Conservation (phyloP, 176 grass and related monocot species). For the Paspalum vaginatum region DNA sequence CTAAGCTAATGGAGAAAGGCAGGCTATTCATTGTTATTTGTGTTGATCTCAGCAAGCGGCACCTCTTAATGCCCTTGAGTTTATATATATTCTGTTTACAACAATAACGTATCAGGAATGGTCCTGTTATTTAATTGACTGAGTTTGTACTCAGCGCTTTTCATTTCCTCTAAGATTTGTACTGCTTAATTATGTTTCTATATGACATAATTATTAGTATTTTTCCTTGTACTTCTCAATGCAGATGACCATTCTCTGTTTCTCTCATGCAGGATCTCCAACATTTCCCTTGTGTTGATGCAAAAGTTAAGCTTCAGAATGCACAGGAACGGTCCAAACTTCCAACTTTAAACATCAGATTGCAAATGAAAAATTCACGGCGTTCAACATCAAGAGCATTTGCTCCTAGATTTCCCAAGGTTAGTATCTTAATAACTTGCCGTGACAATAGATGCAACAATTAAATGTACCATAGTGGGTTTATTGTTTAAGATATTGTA, state of each 20-base stretch:
- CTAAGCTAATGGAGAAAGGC: no score
- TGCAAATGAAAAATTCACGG: conserved; percentile 68
- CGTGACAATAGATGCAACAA: conserved; percentile 8
- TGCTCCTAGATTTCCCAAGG: conserved; percentile 89
- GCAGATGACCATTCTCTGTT: conserved; percentile 32
- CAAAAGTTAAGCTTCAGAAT: conserved; percentile 75
- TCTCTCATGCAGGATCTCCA: conserved; percentile 75
- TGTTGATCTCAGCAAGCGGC: conserved; percentile 2
- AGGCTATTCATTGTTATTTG: neutral
- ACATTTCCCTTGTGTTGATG: conserved; percentile 69
- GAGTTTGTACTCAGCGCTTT: conserved; percentile 2
- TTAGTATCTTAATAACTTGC: conserved; percentile 46
- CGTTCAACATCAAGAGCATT: conserved; percentile 74
- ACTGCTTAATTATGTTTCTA: conserved; percentile 19
- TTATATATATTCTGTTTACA: neutral
- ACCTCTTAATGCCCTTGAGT: conserved; percentile 1
- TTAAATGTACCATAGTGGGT: conserved; percentile 17
- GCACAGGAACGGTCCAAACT: conserved; percentile 51
- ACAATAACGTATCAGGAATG: neutral
- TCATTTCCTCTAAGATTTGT: conserved; percentile 24
- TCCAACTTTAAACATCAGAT: conserved; percentile 67
- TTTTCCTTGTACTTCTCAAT: neutral
- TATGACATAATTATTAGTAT: neutral
- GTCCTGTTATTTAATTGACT: conserved; percentile 10
- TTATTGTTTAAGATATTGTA: conserved; percentile 1